Base-by-base conservation (phyloP, 805 yeast species). In the Metschnikowia matae region DNA sequence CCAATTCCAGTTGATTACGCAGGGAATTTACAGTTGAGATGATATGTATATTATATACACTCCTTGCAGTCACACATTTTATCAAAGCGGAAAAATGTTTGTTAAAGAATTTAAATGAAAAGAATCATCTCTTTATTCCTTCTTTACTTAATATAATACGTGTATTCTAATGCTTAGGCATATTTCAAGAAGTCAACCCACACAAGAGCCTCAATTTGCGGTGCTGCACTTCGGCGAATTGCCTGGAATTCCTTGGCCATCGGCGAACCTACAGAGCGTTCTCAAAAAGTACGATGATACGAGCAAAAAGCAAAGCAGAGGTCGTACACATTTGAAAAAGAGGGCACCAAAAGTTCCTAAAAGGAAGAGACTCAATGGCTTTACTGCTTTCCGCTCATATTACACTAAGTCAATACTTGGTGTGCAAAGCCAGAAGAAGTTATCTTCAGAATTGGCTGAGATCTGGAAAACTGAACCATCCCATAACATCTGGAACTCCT, bases 1-100 rank as follows among this genome's bases (percentile, higher is more conserved):
- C 65, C 98, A 92, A 65, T 94, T 87, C 72, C 99, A 94, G 68
- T 73, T 94, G 66, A 70, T 90, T 44, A 91, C 98, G 0, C 99
- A 94, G 70, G 99, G 99, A 40, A 94, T 94, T 26, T 94, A 89
- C 66, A 83, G 46, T 50, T 52, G 46, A 45, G 40, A 37, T 37
- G 40, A 20, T 37, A 13, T 37, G 32, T 23, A 26, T 8, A 23
- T 18, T 15, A 34, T 14, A 11, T 11, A 13, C 35, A 31, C 37
- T 17, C 21, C 17, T 18, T 42, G 37, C 36, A 32, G 45, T 20
- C 4, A 13, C 23, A 31, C 45, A 42, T 23, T 23, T n/a, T 20
- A 40, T 14, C 18, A n/a, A 14, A 40, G 33, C 14, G 32, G 21
- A 26, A 40, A 18, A 23, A 23, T 21, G 33, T 37, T 18, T 11